A percentile compares a stretch with the other conserved stretches of the same genome.
Evolutionary conservation across 1,139 yeast genomes (phyloP).

Genomic region (Candida smagusa): DNA sequence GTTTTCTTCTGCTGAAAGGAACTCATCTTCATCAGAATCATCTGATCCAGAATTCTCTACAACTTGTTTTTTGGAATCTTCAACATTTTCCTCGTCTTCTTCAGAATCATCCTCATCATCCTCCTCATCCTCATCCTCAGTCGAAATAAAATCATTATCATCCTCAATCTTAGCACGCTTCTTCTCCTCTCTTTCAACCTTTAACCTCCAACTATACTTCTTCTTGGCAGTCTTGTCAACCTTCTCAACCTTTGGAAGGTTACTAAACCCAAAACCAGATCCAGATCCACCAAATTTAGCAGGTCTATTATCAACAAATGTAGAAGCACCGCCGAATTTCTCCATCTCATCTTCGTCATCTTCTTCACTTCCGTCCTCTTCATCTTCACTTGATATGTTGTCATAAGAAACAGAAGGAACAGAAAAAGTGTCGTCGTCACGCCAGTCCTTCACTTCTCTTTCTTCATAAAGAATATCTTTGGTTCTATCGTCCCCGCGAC

Average conservation of each 20-base stretch:
- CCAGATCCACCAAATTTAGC: slow-evolving; percentile 59
- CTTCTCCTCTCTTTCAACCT: slow-evolving; percentile 37
- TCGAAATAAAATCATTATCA: slow-evolving; percentile 35
- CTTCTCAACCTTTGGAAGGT: slow-evolving; percentile 48
- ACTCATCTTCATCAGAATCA: slow-evolving; percentile 7
- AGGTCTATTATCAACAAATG: slow-evolving; percentile 75
- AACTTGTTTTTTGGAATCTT: slow-evolving; percentile 8
- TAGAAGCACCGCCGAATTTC: slow-evolving; percentile 25
- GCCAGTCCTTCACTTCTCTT: slow-evolving; percentile 64
- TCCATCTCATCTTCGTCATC: slow-evolving; percentile 11
- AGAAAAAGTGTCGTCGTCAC: slow-evolving; percentile 4
- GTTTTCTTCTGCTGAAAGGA: slow-evolving; percentile 9
- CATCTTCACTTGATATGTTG: background rate
- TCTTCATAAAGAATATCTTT: slow-evolving; percentile 67
- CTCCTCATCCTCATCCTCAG: slow-evolving; percentile 36
- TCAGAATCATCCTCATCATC: slow-evolving; percentile 15
- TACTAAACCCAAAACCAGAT: slow-evolving; percentile 64
- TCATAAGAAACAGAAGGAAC: background rate
- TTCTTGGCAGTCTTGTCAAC: slow-evolving; percentile 25
- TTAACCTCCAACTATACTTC: slow-evolving; percentile 44
- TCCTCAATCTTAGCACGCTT: slow-evolving; percentile 33
- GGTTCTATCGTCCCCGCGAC: slow-evolving; percentile 65
- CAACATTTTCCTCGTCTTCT: slow-evolving; percentile 18
- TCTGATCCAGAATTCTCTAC: slow-evolving; percentile 11
- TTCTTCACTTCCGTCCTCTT: slow-evolving; percentile 1